Conservation (phyloP, 2,329 filamentous ascomycete genomes). For the Xylariales sp. region DNA sequence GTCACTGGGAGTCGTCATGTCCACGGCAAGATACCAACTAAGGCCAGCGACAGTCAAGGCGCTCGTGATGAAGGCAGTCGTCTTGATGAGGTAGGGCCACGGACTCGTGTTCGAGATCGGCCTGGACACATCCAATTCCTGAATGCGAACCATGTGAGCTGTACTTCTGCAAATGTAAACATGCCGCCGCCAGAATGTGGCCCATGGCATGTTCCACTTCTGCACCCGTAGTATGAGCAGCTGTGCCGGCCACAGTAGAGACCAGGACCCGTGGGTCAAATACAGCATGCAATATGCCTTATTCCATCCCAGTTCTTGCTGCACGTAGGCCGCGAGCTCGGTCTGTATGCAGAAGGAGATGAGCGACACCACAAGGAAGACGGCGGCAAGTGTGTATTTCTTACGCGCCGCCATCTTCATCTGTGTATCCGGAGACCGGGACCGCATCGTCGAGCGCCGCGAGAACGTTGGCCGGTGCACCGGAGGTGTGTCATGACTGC, state of each 20-base stretch:
- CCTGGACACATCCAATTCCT: slow-evolving; percentile 62
- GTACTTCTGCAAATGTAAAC: slow-evolving; percentile 46
- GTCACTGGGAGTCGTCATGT: slow-evolving; percentile 87
- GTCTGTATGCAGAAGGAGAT: slow-evolving; percentile 91
- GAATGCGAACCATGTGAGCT: slow-evolving; percentile 78
- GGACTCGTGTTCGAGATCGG: slow-evolving; percentile 35
- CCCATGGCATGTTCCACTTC: slow-evolving; percentile 74
- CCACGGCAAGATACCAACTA: slow-evolving; percentile 94
- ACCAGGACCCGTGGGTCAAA: slow-evolving; percentile 92
- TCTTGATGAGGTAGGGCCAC: slow-evolving; percentile 68
- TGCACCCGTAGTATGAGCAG: slow-evolving; percentile 75
- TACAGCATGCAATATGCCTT: slow-evolving; percentile 99
- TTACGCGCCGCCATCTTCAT: slow-evolving; percentile 64
- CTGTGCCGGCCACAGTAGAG: slow-evolving; percentile 81
- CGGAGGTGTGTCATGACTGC: slow-evolving; percentile 26
- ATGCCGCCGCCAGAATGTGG: slow-evolving; percentile 73
- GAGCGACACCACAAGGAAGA: slow-evolving; percentile 79
- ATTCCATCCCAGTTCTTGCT: slow-evolving; percentile 87
- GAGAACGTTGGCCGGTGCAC: slow-evolving; percentile 38
- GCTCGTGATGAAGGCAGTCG: slow-evolving; percentile 76
- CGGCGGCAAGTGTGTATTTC: slow-evolving; percentile 81
- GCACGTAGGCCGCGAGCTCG: slow-evolving; percentile 91
- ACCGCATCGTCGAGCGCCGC: slow-evolving; percentile 67
- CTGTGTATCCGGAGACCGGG: slow-evolving; percentile 65
- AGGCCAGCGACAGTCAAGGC: slow-evolving; percentile 86